Evolutionary conservation across 768 basidiomycete genomes (phyloP).

Genomic region (Boletus barrowsii): DNA sequence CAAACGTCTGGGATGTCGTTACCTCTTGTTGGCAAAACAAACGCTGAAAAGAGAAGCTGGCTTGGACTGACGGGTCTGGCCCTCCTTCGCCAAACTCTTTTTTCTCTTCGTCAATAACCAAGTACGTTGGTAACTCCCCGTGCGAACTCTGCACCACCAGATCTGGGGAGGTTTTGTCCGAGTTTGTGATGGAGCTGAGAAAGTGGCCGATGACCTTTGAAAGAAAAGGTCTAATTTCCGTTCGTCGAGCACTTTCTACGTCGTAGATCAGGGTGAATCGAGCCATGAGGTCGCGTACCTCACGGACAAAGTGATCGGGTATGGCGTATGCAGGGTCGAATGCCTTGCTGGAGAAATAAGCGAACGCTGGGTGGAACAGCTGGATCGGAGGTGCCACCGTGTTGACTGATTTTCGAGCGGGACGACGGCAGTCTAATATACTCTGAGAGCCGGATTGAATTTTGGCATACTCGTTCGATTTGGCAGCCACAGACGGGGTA

Average conservation of each 20-base stretch:
- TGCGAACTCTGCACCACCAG: not conserved
- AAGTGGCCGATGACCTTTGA: not conserved
- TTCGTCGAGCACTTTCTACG: not conserved
- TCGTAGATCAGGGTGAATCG: conserved; percentile 13
- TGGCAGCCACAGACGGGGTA: conserved; percentile 11
- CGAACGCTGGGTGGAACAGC: conserved; percentile 26
- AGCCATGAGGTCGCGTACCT: conserved; percentile 10
- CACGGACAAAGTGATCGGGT: conserved; percentile 5
- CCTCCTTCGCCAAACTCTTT: conserved; percentile 14
- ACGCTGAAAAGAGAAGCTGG: conserved; percentile 19
- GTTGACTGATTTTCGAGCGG: not conserved
- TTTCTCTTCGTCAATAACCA: conserved; percentile 22
- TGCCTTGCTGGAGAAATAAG: conserved; percentile 23
- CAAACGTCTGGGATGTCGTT: not conserved
- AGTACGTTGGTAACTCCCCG: not conserved
- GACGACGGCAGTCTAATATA: conserved; percentile 14
- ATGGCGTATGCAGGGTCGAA: conserved; percentile 4
- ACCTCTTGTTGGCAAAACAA: conserved; percentile 13
- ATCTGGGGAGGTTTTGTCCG: conserved; percentile 4
- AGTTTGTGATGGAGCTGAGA: not conserved
- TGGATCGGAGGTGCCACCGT: conserved; percentile 8
- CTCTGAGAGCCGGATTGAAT: not conserved
- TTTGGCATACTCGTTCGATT: conserved; percentile 2
- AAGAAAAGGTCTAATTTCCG: not conserved
- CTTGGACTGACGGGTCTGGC: conserved; percentile 33